Conservation (phyloP, 257 asterid genomes). For the Scutellaria baicalensis region DNA sequence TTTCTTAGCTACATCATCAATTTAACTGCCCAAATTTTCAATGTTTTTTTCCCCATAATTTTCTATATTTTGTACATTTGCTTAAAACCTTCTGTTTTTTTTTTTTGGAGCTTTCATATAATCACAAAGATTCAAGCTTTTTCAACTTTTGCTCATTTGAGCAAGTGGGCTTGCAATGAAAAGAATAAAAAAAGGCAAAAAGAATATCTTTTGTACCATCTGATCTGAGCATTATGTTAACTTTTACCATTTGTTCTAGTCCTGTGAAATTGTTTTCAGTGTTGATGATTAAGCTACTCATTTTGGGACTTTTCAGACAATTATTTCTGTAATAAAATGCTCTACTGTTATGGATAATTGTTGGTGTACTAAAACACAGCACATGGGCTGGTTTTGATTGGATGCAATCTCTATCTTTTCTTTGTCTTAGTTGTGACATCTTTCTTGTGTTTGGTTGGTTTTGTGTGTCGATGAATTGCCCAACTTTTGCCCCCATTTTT, state of each 20-base stretch:
- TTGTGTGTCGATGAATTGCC: slow-evolving; percentile 27
- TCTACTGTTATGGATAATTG: slow-evolving; percentile 17
- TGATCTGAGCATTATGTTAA: no score
- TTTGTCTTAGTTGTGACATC: slow-evolving; percentile 31
- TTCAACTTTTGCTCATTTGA: slow-evolving; percentile 7
- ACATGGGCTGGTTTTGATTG: slow-evolving; percentile 40
- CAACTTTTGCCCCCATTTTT: slow-evolving; percentile 25
- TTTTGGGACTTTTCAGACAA: slow-evolving; percentile 26
- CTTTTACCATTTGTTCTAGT: background rate
- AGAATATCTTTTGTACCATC: slow-evolving; percentile 20
- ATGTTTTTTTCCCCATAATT: background rate
- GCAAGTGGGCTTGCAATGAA: background rate
- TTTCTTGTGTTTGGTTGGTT: slow-evolving; percentile 22
- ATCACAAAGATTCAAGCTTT: background rate
- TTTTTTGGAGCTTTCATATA: background rate
- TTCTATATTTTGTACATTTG: background rate
- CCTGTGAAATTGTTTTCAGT: slow-evolving; percentile 11
- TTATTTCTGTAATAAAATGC: slow-evolving; percentile 12
- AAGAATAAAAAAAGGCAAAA: slow-evolving; percentile 19
- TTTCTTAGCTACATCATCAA: slow-evolving; percentile 8
- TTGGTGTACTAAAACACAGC: slow-evolving; percentile 29
- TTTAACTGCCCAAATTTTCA: background rate
- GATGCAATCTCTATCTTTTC: slow-evolving; percentile 18
- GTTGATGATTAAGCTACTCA: slow-evolving; percentile 40
- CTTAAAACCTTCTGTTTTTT: background rate